Conservation (phyloP, 2,329 filamentous ascomycete species). For the Mollisia scopiformis region DNA sequence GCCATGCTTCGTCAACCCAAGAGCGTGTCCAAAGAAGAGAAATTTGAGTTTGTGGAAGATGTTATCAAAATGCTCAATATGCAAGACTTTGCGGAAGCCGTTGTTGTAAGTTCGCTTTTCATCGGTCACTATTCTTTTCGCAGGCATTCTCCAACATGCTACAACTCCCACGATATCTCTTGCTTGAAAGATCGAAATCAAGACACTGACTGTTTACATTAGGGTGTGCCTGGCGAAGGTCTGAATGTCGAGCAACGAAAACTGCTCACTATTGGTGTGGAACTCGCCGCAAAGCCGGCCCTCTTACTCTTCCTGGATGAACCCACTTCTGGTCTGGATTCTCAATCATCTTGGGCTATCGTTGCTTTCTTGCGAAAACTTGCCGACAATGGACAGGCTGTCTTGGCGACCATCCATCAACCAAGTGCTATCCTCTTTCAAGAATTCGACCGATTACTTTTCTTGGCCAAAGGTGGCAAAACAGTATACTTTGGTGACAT, state of each 20-base stretch:
- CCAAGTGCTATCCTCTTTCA: constrained; percentile 93
- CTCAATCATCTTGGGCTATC: constrained; percentile 93
- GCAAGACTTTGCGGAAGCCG: constrained; percentile 86
- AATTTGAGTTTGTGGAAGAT: constrained; percentile 86
- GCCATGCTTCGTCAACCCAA: constrained; percentile 85
- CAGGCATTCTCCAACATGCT: too few relatives aligned
- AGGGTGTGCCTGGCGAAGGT: constrained; percentile 89
- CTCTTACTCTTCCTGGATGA: constrained; percentile 92
- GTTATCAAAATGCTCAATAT: constrained; percentile 92
- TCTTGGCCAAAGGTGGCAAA: constrained; percentile 75
- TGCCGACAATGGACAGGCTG: constrained; percentile 85
- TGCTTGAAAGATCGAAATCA: too few relatives aligned
- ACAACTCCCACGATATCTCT: too few relatives aligned
- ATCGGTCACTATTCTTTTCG: too few relatives aligned
- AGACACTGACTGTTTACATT: too few relatives aligned
- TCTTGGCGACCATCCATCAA: constrained; percentile 95
- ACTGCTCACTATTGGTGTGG: constrained; percentile 92
- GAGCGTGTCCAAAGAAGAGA: constrained; percentile 72
- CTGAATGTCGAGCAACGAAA: constrained; percentile 73
- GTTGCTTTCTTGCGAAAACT: constrained; percentile 86
- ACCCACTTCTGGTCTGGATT: constrained; percentile 91
- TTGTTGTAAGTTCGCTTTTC: too few relatives aligned
- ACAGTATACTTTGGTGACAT: constrained; percentile 86
- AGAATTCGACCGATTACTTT: constrained; percentile 80
- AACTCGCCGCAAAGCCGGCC: constrained; percentile 88